A percentile compares a stretch with the other conserved stretches of the same genome.
These are phyloP conservation scores for Nemania sp. DNA, from an alignment of 2,329 filamentous ascomycete genomes.

Conservation along the genomic window DNA sequence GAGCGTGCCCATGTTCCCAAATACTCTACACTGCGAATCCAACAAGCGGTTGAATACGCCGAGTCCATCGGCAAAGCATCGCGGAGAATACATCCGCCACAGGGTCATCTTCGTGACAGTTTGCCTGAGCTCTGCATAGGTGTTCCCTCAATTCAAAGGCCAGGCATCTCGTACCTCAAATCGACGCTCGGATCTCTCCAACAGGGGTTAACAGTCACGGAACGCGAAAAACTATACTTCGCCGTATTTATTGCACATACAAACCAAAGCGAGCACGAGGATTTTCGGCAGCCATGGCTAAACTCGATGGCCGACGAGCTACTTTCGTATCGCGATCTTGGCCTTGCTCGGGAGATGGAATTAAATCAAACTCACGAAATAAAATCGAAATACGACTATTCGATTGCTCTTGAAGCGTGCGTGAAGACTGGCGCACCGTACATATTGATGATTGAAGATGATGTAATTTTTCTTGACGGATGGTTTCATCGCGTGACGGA, in stretches of 20 bases:
- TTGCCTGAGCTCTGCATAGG: slow-evolving; percentile 30
- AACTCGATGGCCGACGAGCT: slow-evolving; percentile 29
- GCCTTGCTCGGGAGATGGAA: slow-evolving; percentile 5
- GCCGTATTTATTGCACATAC: slow-evolving; percentile 34
- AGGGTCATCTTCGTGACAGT: too few relatives aligned
- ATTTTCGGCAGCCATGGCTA: slow-evolving; percentile 29
- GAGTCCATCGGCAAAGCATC: too few relatives aligned
- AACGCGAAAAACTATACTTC: slow-evolving; percentile 25
- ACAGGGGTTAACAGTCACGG: slow-evolving; percentile 24
- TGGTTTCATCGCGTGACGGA: slow-evolving; percentile 30
- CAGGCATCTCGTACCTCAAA: slow-evolving; percentile 32
- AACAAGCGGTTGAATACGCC: slow-evolving; percentile 24
- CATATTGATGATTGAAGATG: slow-evolving; percentile 35
- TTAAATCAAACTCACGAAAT: slow-evolving; percentile 18
- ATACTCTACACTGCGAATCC: slow-evolving; percentile 30
- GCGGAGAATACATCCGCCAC: too few relatives aligned
- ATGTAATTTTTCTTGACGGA: slow-evolving; percentile 36
- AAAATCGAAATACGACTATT: slow-evolving; percentile 33
- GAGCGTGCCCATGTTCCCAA: slow-evolving; percentile 23
- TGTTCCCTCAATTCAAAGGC: slow-evolving; percentile 27
- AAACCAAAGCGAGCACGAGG: slow-evolving; percentile 26
- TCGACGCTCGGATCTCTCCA: slow-evolving; percentile 29
- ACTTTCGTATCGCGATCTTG: slow-evolving; percentile 25
- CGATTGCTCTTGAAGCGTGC: slow-evolving; percentile 32
- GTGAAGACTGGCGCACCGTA: slow-evolving; percentile 27